These are phyloP conservation scores for Carex arenaria DNA, from an alignment of 202 grass and related monocot species.

Conservation along the genomic window DNA sequence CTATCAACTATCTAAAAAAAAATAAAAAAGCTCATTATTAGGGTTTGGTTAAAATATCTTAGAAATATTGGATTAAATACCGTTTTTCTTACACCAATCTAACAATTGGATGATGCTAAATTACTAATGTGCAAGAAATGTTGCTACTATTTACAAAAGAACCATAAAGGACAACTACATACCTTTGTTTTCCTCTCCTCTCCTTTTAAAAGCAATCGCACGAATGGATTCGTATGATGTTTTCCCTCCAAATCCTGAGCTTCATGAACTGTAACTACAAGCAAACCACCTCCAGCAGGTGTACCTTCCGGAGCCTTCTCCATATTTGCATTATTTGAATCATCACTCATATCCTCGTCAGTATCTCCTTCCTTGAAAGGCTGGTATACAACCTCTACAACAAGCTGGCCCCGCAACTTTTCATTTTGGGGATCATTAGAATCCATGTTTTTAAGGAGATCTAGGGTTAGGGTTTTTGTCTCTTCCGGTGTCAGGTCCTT, in stretches of 20 bases:
- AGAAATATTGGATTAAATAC: neutral
- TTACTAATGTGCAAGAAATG: constrained; percentile 2
- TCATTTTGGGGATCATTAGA: constrained; percentile 59
- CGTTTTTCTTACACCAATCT: neutral
- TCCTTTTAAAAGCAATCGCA: constrained; percentile 51
- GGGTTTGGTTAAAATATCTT: neutral
- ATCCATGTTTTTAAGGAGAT: constrained; percentile 67
- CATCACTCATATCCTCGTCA: constrained; percentile 46
- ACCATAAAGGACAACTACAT: constrained; percentile 7
- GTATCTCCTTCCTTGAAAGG: constrained; percentile 62
- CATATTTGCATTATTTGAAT: constrained; percentile 27
- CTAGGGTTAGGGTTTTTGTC: constrained; percentile 47
- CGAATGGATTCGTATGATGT: constrained; percentile 80
- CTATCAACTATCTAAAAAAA: neutral
- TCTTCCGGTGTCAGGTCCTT: constrained; percentile 54
- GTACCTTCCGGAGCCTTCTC: constrained; percentile 70
- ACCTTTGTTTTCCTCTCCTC: constrained; percentile 87
- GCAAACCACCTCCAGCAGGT: constrained; percentile 69
- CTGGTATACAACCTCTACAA: constrained; percentile 50
- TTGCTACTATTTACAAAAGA: neutral
- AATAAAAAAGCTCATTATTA: neutral
- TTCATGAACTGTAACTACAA: constrained; percentile 62
- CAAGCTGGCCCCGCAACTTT: constrained; percentile 53
- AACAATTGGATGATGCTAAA: neutral
- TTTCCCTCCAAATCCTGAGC: constrained; percentile 79